Evolutionary conservation across 2,329 filamentous ascomycete genomes (phyloP).

Genomic region (Chaetomiaceae sp.): DNA sequence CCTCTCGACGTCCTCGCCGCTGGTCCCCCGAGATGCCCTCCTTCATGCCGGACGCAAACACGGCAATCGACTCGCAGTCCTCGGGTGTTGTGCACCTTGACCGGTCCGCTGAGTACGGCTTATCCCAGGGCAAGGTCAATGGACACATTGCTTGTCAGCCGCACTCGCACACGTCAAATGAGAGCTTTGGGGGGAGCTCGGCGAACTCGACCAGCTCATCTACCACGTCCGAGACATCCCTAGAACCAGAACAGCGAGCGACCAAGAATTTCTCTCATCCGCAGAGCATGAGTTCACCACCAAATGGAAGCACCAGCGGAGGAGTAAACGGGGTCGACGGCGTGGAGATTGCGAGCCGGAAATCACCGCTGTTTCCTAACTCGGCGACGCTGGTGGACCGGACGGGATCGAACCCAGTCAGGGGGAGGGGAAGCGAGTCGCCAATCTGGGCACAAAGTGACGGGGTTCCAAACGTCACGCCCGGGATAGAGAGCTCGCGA

Average conservation of each 20-base stretch:
- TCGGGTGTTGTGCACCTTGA: conserved; percentile 44
- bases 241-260: conserved; percentile 41
- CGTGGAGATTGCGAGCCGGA: conserved; percentile 14
- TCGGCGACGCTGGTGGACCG: conserved; percentile 29
- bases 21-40: conserved; percentile 45
- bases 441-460: conserved; percentile 32
- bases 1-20: conserved; percentile 9
- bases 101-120: conserved; percentile 34
- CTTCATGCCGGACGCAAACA: conserved; percentile 47
- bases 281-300: conserved; percentile 56
- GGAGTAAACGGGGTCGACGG: conserved; percentile 32
- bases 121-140: conserved; percentile 32
- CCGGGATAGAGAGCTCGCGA: conserved; percentile 33
- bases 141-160: conserved; percentile 32
- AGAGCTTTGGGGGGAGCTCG: conserved; percentile 53
- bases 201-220: conserved; percentile 43
- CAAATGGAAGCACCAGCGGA: conserved; percentile 49
- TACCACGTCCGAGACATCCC: conserved; percentile 49
- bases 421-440: conserved; percentile 23
- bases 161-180: conserved; percentile 44
- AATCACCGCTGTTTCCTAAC: conserved; percentile 26
- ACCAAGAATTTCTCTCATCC: conserved; percentile 39
- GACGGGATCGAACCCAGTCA: conserved; percentile 21
- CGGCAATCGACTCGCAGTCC: conserved; percentile 40
- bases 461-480: conserved; percentile 32